Conservation (phyloP, 352 stramenopile species). For the Phytophthora hybrid region DNA sequence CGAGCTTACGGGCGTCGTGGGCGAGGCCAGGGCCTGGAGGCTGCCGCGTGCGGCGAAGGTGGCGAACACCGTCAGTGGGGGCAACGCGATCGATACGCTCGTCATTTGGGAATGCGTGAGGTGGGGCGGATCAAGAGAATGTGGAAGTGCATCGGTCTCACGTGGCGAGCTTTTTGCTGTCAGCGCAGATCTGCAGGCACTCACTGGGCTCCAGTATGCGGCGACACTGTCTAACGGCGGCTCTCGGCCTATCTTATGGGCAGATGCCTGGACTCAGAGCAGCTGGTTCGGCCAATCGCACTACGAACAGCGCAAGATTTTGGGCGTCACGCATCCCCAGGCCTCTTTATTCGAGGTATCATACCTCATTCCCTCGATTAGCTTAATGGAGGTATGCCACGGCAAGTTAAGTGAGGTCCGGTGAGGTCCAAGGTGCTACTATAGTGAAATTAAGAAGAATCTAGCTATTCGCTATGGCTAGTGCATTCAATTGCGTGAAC, state of each 20-base stretch:
- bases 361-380: too few species aligned
- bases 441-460: too few species aligned
- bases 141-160: constrained; percentile 8
- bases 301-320: constrained; percentile 15
- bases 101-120: background rate
- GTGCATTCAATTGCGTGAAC: too few species aligned
- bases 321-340: background rate
- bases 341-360: too few species aligned
- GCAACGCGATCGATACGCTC: background rate
- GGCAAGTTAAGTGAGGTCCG: too few species aligned
- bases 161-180: constrained; percentile 11
- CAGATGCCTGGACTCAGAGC: background rate
- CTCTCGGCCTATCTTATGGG: constrained; percentile 9
- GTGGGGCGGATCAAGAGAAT: background rate
- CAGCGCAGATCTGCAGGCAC: background rate
- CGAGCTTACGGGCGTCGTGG: constrained; percentile 6
- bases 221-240: constrained; percentile 1
- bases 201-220: background rate
- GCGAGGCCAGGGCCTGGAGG: background rate
- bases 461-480: too few species aligned
- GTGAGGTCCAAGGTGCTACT: too few species aligned
- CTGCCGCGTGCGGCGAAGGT: background rate
- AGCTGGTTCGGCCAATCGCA: background rate
- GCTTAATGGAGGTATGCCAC: too few species aligned
- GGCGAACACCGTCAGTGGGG: background rate